These are phyloP conservation scores for Plasmodium sp. DNA, from an alignment of 169 alveolate genomes.

Conservation along the genomic window DNA sequence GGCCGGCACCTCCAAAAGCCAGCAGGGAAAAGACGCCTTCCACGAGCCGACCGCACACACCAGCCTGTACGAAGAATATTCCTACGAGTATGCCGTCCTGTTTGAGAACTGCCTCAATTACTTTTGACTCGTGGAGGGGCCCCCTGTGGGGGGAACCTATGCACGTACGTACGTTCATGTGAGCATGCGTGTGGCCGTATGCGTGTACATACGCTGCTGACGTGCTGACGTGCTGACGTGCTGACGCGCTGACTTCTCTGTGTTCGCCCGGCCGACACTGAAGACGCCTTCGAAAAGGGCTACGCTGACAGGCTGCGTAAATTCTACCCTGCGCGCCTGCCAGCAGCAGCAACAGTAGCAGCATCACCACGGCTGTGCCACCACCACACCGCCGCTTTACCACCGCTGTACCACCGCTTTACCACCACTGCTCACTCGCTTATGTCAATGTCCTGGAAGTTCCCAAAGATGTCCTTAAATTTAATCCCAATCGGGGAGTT, in stretches of 20 bases:
- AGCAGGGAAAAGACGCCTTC: not conserved
- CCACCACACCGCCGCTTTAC: not conserved
- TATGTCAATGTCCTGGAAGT: constrained; percentile 34
- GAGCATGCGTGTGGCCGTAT: not conserved
- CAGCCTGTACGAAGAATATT: not conserved
- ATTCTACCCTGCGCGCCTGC: not conserved
- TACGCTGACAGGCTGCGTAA: not conserved
- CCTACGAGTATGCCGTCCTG: constrained; percentile 34
- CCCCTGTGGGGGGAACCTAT: not conserved
- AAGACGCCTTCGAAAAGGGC: not conserved
- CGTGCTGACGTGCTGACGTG: not conserved
- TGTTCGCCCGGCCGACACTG: not conserved
- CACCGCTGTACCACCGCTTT: not conserved
- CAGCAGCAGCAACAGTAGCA: not conserved
- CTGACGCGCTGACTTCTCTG: not conserved
- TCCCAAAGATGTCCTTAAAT: constrained; percentile 62
- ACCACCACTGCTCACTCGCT: not conserved
- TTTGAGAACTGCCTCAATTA: constrained; percentile 18
- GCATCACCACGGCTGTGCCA: too few relatives aligned
- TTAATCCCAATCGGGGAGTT: constrained; percentile 61
- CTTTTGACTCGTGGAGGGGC: not conserved
- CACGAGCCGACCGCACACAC: not conserved
- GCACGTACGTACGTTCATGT: not conserved
- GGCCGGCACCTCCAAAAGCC: not conserved
- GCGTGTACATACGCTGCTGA: not conserved